Conservation (phyloP, 2,329 filamentous ascomycete genomes). For the Pseudogymnoascus sp. region DNA sequence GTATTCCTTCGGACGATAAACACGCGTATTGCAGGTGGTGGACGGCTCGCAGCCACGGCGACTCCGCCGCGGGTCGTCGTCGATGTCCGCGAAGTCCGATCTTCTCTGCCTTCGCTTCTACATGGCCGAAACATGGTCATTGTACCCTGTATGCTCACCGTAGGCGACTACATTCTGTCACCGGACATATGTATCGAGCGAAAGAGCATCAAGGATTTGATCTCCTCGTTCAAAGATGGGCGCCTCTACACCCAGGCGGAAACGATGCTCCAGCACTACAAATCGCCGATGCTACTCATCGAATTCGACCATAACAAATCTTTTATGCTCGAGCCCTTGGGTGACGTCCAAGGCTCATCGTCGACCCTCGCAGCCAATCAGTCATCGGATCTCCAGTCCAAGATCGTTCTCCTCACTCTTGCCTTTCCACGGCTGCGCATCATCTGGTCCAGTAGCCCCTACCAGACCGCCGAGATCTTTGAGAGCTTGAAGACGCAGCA, state of each 20-base stretch:
- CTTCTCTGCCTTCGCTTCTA: constrained; percentile 80
- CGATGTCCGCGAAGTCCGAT: constrained; percentile 93
- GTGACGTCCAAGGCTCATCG: constrained; percentile 55
- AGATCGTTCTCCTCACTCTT: constrained; percentile 85
- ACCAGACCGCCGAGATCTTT: constrained; percentile 97
- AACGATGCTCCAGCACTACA: constrained; percentile 91
- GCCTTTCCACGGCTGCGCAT: constrained; percentile 85
- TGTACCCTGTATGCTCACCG: constrained; percentile 90
- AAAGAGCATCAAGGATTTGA: constrained; percentile 85
- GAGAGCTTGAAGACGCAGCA: constrained; percentile 85
- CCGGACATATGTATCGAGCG: constrained; percentile 89
- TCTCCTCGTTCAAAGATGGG: constrained; percentile 85
- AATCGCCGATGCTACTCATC: constrained; percentile 81
- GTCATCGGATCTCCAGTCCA: constrained; percentile 76
- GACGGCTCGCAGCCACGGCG: constrained; percentile 73
- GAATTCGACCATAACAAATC: constrained; percentile 97
- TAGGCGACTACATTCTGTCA: constrained; percentile 91
- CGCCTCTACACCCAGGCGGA: constrained; percentile 88
- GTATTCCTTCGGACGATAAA: constrained; percentile 91
- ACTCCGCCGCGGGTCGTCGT: constrained; percentile 87
- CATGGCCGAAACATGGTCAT: constrained; percentile 84
- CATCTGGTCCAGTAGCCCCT: constrained; percentile 89
- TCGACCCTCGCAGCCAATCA: constrained; percentile 52
- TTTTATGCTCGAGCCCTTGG: constrained; percentile 83
- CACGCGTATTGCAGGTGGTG: constrained; percentile 91